Percentiles rank a stretch among this genome's conserved stretches.
Evolutionary conservation across 2,329 filamentous ascomycete species (phyloP).

Genomic region (Aspergillus sp.): DNA sequence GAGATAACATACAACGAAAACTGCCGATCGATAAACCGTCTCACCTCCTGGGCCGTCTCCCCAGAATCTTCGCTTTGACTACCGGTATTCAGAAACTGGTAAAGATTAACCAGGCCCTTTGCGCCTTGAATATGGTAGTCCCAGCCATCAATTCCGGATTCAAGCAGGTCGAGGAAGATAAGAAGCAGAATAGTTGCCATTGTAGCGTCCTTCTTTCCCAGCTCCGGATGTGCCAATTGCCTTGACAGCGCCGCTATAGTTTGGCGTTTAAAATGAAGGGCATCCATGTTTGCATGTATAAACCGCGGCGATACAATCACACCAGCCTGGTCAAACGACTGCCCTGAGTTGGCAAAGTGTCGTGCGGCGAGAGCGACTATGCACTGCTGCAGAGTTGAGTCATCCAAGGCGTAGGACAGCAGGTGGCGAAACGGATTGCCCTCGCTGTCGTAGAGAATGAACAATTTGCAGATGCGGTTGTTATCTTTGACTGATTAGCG

Average conservation of each 20-base stretch:
- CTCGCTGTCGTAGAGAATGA: slow-evolving; percentile 32
- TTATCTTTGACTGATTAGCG: slow-evolving; percentile 23
- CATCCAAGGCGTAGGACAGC: slow-evolving; percentile 28
- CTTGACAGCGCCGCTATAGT: slow-evolving; percentile 18
- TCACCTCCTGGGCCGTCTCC: slow-evolving; percentile 26
- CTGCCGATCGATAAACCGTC: slow-evolving; percentile 28
- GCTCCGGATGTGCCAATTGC: slow-evolving; percentile 3
- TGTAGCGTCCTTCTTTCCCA: slow-evolving; percentile 7
- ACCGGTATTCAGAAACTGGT: slow-evolving; percentile 9
- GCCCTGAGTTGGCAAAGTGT: slow-evolving; percentile 29
- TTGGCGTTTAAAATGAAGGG: slow-evolving; percentile 22
- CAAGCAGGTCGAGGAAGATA: slow-evolving; percentile 21
- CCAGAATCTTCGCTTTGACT: slow-evolving; percentile 14
- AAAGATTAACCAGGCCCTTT: slow-evolving; percentile 8
- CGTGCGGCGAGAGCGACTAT: slow-evolving; percentile 33
- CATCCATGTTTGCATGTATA: slow-evolving; percentile 16
- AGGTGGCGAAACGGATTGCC: slow-evolving; percentile 33
- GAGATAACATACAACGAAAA: slow-evolving; percentile 27
- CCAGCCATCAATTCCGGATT: slow-evolving; percentile 20
- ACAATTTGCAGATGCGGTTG: slow-evolving; percentile 32
- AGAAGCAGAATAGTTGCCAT: slow-evolving; percentile 19
- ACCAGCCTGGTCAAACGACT: slow-evolving; percentile 20
- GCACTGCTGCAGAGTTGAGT: slow-evolving; percentile 26
- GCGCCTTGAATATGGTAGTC: slow-evolving; percentile 18
- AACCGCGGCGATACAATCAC: background rate